Evolutionary conservation across 179 eudicot genomes (phyloP), one percentile per base, ranked within the genome.

Genomic region (Silene noctiflora): DNA sequence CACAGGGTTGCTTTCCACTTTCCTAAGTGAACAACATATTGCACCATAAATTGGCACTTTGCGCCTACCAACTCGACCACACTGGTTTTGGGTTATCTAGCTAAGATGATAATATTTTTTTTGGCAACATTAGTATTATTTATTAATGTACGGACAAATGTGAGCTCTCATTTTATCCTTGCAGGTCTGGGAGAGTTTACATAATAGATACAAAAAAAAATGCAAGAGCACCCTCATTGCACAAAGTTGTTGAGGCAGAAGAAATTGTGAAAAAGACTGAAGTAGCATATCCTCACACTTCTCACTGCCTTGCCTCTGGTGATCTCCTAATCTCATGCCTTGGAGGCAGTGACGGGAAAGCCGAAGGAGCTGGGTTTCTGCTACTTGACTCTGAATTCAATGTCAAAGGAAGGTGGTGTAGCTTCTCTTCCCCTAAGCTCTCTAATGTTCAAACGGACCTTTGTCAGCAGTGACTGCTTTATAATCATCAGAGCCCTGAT

Each of bases 261-360:
- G 97, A 95, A 25, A 88, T 95, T 66, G 67, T 79, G 39, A 59
- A 66, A 12, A 95, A 93, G 86, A 95, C 99, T 9, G 99, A 97
- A 79, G 79, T 95, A 76, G 97, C 97, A 19, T 95, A 83, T 81
- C 99, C 99, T 2, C 99, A 95, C 82, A 95, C 97, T 20, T 82
- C 99, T 61, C 99, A 95, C 78, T 95, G 99, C 78, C 97, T 95
- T 80, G 99, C 97, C 76, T 87, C 97, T 64, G 97, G 97, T 62
- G 99, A 95, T 29, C 80, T 95, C 70, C 85, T 95, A 84, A 86
- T 95, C 72, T 95, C 99, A 6, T 95, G 99, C 79, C 91, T 95
- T 29, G 99, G 99, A 69, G 95, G 89, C 75, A 85, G 73, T 58
- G 93, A 93, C 78, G 97, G 99, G 66, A 89, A 95, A 31, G 97